Evolutionary conservation across 2,329 filamentous ascomycete genomes (phyloP).

Genomic region (Hypoxylon sp.): DNA sequence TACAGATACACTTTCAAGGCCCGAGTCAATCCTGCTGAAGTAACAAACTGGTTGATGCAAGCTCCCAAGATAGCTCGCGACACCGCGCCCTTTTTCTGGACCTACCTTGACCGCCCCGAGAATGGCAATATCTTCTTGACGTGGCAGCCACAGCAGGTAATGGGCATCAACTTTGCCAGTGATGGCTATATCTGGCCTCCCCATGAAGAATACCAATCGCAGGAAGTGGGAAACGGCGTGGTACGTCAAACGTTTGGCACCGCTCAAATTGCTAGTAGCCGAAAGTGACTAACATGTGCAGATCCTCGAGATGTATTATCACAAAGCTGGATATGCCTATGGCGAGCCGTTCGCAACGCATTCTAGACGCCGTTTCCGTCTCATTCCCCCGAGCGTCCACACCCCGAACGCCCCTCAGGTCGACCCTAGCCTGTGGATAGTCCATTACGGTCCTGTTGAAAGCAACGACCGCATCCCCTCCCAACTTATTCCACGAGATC

Average conservation of each 20-base stretch:
- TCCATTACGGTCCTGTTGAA: slow-evolving; percentile 87
- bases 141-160: slow-evolving; percentile 84
- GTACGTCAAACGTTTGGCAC: slow-evolving; percentile 55
- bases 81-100: slow-evolving; percentile 90
- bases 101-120: slow-evolving; percentile 83
- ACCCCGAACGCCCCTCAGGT: slow-evolving; percentile 76
- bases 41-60: slow-evolving; percentile 84
- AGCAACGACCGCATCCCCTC: slow-evolving; percentile 79
- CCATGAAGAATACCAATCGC: slow-evolving; percentile 80
- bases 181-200: slow-evolving; percentile 95
- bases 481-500: slow-evolving; percentile 72
- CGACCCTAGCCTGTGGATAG: slow-evolving; percentile 88
- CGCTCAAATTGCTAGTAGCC: slow-evolving; percentile 18
- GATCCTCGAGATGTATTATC: slow-evolving; percentile 90
- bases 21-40: slow-evolving; percentile 78
- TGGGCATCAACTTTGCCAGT: slow-evolving; percentile 82
- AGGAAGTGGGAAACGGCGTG: slow-evolving; percentile 74
- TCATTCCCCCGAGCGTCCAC: slow-evolving; percentile 77
- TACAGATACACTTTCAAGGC: slow-evolving; percentile 82
- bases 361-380: slow-evolving; percentile 85
- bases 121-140: slow-evolving; percentile 87
- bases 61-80: slow-evolving; percentile 89
- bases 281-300: slow-evolving; percentile 55
- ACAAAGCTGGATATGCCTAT: slow-evolving; percentile 83
- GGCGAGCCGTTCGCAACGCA: slow-evolving; percentile 82